Conservation (phyloP, 108 stramenopile species). For the Cyclostephanos tholiformis region DNA sequence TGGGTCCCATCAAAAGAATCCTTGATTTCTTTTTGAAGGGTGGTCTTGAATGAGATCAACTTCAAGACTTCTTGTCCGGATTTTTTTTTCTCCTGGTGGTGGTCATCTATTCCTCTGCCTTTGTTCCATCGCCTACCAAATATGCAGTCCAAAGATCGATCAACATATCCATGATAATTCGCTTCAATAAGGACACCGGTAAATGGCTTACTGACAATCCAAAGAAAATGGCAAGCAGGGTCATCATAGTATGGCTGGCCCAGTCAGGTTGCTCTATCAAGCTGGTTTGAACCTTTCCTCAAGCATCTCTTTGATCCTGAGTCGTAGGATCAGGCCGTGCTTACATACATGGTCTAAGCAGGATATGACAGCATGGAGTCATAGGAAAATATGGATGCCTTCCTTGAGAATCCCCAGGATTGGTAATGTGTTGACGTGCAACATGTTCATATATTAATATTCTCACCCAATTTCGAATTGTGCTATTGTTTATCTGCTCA, state of each 20-base stretch:
- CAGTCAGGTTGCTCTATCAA: constrained; percentile 52
- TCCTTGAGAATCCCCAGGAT: constrained; percentile 56
- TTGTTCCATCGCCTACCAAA: background rate
- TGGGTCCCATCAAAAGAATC: constrained; percentile 49
- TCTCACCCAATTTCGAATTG: no score
- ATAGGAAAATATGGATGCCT: constrained; percentile 73
- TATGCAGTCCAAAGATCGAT: background rate
- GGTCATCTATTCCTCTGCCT: constrained; percentile 4
- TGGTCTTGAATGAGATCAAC: no score
- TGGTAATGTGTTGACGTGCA: constrained; percentile 1
- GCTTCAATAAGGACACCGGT: constrained; percentile 14
- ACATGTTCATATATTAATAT: no score
- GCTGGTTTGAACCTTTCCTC: constrained; percentile 66
- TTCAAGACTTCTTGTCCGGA: no score
- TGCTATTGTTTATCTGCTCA: no score
- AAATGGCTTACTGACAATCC: constrained; percentile 38
- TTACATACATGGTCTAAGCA: constrained; percentile 63
- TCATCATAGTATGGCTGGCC: constrained; percentile 66
- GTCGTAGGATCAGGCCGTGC: constrained; percentile 67
- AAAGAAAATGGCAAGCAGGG: constrained; percentile 40
- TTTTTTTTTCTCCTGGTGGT: background rate
- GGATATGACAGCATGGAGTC: constrained; percentile 52
- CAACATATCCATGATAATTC: background rate
- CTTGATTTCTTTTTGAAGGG: constrained; percentile 40
- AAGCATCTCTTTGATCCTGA: constrained; percentile 46